Conservation (phyloP, 192 early-diverging fungal genomes). For the Umbelopsis ramanniana region DNA sequence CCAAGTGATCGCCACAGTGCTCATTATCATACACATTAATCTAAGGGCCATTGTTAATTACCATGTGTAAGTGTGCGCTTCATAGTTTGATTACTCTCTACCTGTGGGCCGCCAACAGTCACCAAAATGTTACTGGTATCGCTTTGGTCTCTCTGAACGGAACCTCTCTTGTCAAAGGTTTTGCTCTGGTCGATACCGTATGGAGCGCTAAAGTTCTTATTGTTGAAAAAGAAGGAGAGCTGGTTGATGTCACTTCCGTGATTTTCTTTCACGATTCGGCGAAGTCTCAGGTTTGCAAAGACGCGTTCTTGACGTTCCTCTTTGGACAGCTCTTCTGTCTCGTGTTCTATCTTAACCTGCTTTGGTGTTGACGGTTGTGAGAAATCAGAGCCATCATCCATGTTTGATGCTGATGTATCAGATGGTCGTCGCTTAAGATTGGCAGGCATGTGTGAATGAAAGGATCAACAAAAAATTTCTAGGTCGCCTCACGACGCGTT, state of each 20-base stretch:
- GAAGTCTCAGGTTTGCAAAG: conserved; percentile 77
- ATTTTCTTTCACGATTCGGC: conserved; percentile 91
- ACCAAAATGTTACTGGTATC: conserved; percentile 80
- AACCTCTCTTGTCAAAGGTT: conserved; percentile 74
- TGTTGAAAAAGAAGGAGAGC: conserved; percentile 76
- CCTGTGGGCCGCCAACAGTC: conserved; percentile 73
- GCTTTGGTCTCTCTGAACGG: conserved; percentile 59
- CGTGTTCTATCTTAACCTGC: conserved; percentile 8
- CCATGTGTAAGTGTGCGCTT: neutral
- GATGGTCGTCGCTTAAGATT: conserved; percentile 13
- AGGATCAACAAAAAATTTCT: conserved; percentile 8
- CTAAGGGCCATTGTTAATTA: conserved; percentile 35
- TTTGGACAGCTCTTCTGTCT: conserved; percentile 3
- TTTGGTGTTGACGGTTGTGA: conserved; percentile 16
- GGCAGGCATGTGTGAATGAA: conserved; percentile 3
- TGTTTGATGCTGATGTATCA: conserved; percentile 7
- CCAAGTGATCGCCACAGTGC: conserved; percentile 91
- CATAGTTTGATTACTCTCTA: conserved; percentile 32
- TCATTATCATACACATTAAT: conserved; percentile 92
- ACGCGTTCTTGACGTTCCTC: conserved; percentile 41
- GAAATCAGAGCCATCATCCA: conserved; percentile 12
- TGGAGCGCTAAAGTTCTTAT: conserved; percentile 54
- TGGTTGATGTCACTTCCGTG: conserved; percentile 78
- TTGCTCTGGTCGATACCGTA: conserved; percentile 59
- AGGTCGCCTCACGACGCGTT: conserved; percentile 4